phyloP scores from a whole-genome alignment of 164 flowering plant genomes.

The Stephania yunnanensis region DNA sequence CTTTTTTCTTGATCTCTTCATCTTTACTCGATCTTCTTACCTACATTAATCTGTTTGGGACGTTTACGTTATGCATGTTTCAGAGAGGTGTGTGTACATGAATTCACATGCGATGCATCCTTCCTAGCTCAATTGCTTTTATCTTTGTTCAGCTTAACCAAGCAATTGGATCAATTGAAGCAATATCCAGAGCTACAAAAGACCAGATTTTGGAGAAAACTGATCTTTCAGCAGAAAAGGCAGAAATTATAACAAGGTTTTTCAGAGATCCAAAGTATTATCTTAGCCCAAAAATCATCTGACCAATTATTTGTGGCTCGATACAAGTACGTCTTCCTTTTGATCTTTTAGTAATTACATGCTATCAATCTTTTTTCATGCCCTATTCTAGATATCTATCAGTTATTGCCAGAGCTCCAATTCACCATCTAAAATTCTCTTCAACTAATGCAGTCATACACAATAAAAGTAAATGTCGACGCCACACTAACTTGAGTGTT shows the following conservation, averaged over 20 bases:
- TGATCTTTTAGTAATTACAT: no score
- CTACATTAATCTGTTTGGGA: not conserved
- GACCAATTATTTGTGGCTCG: not conserved
- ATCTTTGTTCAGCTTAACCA: no score
- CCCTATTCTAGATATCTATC: no score
- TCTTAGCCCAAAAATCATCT: conserved; percentile 35
- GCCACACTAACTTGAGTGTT: no score
- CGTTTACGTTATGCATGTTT: not conserved
- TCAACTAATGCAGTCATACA: not conserved
- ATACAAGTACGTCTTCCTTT: not conserved
- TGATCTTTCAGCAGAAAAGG: conserved; percentile 84
- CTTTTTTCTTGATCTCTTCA: no score
- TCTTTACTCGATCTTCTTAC: no score
- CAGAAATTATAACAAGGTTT: conserved; percentile 57
- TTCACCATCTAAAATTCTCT: no score
- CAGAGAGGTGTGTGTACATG: not conserved
- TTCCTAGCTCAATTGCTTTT: no score
- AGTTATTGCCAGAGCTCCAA: no score
- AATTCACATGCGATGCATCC: not conserved
- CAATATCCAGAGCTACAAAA: conserved; percentile 79
- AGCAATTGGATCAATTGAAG: conserved; percentile 88
- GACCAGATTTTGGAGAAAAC: conserved; percentile 64
- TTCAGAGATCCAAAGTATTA: conserved; percentile 78
- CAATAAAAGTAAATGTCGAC: no score
- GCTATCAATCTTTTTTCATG: no score